phyloP scores from a whole-genome alignment of 495 filamentous ascomycete genomes.

The Pyrenula massariospora region DNA sequence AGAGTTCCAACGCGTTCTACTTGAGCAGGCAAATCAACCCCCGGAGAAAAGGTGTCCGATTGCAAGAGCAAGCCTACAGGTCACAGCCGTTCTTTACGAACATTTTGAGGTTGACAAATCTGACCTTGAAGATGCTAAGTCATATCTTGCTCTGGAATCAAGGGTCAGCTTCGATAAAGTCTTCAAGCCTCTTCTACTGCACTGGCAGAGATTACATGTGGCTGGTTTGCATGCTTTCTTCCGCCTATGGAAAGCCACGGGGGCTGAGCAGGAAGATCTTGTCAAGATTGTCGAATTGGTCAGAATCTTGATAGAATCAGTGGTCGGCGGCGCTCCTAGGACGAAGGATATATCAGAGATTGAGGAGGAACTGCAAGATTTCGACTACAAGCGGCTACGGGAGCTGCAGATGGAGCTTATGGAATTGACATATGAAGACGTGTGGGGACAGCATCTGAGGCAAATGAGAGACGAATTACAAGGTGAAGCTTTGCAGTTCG shows the following conservation, averaged over 20 bases:
- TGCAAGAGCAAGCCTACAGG: conserved; percentile 73
- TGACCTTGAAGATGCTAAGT: conserved; percentile 69
- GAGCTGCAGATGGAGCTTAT: conserved; percentile 92
- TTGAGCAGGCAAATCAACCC: conserved; percentile 76
- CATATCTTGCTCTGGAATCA: conserved; percentile 65
- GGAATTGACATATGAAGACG: conserved; percentile 83
- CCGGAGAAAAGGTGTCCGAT: conserved; percentile 71
- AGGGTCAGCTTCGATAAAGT: conserved; percentile 70
- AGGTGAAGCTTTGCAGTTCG: conserved; percentile 85
- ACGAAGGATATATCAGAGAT: conserved; percentile 81
- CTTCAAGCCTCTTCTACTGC: conserved; percentile 78
- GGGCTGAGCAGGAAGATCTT: conserved; percentile 75
- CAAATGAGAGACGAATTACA: conserved; percentile 90
- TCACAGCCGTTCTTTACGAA: conserved; percentile 82
- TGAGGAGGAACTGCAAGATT: conserved; percentile 77
- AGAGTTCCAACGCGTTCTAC: conserved; percentile 76
- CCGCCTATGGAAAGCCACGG: conserved; percentile 81
- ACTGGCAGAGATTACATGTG: conserved; percentile 93
- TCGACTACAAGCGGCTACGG: conserved; percentile 64
- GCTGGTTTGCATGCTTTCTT: conserved; percentile 83
- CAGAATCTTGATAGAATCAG: conserved; percentile 81
- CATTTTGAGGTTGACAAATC: conserved; percentile 91
- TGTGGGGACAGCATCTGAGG: conserved; percentile 80
- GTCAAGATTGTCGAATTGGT: conserved; percentile 85
- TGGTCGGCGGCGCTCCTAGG: conserved; percentile 71